phyloP scores from a whole-genome alignment of 1,284 basidiomycete species.

The Cryptococcus wingfieldii region DNA sequence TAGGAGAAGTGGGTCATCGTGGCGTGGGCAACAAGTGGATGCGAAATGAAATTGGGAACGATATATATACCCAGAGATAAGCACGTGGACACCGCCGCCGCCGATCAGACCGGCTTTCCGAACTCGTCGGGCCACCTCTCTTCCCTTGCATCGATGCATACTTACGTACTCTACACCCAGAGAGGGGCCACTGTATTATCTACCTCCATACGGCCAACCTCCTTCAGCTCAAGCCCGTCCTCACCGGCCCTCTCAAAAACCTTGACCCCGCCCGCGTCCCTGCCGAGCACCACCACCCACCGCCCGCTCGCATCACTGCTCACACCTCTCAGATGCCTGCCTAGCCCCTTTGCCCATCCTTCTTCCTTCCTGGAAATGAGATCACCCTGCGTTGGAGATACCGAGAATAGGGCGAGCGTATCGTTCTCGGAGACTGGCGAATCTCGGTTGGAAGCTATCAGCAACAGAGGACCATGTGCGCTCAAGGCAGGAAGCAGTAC shows the following conservation, averaged over 20 bases:
- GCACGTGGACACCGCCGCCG: background rate
- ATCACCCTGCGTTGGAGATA: slow-evolving; percentile 14
- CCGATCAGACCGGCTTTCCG: background rate
- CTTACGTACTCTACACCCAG: slow-evolving; percentile 8
- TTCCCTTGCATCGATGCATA: no score
- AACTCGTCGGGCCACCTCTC: background rate
- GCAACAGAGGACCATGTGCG: slow-evolving; percentile 5
- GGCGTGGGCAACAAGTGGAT: no score
- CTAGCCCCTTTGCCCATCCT: slow-evolving; percentile 13
- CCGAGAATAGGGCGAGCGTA: slow-evolving; percentile 21
- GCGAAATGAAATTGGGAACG: no score
- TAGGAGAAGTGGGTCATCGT: slow-evolving; percentile 24
- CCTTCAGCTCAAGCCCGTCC: slow-evolving; percentile 13
- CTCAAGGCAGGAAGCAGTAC: slow-evolving; percentile 16
- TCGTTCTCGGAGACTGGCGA: slow-evolving; percentile 14
- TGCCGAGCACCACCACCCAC: slow-evolving; percentile 14
- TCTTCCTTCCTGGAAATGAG: slow-evolving; percentile 8
- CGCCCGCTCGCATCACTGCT: slow-evolving; percentile 8
- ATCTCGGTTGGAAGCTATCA: slow-evolving; percentile 23
- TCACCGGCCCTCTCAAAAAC: slow-evolving; percentile 16
- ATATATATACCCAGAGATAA: no score
- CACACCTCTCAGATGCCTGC: slow-evolving; percentile 20
- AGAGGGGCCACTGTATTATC: slow-evolving; percentile 15
- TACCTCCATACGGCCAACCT: slow-evolving; percentile 15
- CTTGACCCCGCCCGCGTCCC: slow-evolving; percentile 19